Evolutionary conservation across 495 filamentous ascomycete species (phyloP), one percentile per base, ranked within the genome.

Genomic region (Geopyxis carbonaria): DNA sequence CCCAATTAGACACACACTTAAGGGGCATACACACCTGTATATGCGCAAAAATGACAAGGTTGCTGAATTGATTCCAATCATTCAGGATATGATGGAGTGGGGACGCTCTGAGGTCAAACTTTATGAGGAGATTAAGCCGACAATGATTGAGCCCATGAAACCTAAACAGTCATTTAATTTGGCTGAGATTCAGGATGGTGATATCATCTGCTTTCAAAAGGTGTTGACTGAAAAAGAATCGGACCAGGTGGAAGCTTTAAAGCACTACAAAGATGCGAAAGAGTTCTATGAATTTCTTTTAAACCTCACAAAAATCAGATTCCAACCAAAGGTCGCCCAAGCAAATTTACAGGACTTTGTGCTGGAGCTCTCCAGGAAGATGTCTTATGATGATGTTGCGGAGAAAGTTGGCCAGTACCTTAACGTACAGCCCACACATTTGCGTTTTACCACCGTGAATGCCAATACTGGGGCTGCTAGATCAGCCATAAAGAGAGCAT

Each of bases 101-200:
- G 68, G 75, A n/a, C 47, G 15, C 11, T 30, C 27, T 15, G 28
- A 31, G 24, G 9, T 41, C 8, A 61, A 16, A 29, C 16, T 28
- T 30, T 19, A 23, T n/a, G 44, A 75, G 68, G 89, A 99, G 59
- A 95, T 99, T 61, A 95, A 94, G 57, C 82, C 85, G 25, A 76
- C 71, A 34, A 95, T 95, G 86, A 92, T 99, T 50, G 89, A 99
- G 47, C 64, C 70, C 9, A 82, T 95, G 67, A 94, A 93, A 56
- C 73, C 76, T 0, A 95, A 92, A 57, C 70, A 80, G 50, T 78
- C 83, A 0, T 70, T 99, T 42, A 75, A 80, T 33, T 74, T 80
- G 38, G 84, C 87, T 2, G 89, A 99, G 57, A 81, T 99, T 29
- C 87, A 94, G 52, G 86, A 95, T 53, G 89, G 89, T 28, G 89